Percentiles rank a stretch among this genome's conserved stretches.
phyloP scores from a whole-genome alignment of 2,329 filamentous ascomycete species.

The Thielaviopsis cerberus region DNA sequence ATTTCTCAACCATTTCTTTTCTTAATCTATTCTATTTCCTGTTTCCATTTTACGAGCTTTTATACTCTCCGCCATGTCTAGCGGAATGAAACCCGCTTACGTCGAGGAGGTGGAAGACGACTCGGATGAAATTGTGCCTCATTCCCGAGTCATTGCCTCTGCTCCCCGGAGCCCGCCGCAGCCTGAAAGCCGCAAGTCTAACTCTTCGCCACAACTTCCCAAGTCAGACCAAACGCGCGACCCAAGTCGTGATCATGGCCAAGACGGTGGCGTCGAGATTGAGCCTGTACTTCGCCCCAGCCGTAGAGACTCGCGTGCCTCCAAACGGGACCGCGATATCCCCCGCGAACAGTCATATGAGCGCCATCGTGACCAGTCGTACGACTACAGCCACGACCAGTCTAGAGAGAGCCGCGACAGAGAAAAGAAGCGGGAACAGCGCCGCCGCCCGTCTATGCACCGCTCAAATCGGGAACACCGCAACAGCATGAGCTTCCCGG shows the following conservation, averaged over 20 bases:
- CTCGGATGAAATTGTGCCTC: constrained; percentile 7
- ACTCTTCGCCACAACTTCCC: not conserved
- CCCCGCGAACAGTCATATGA: constrained; percentile 9
- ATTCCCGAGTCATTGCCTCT: constrained; percentile 12
- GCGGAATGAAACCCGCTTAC: constrained; percentile 10
- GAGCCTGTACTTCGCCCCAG: not conserved
- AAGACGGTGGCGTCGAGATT: not conserved
- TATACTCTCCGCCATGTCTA: constrained; percentile 5
- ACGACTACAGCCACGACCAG: constrained; percentile 6
- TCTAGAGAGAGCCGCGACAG: constrained; percentile 1
- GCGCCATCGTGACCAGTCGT: constrained; percentile 7
- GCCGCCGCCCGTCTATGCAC: constrained; percentile 4
- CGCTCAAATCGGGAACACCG: constrained; percentile 4
- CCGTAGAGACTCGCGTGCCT: not conserved
- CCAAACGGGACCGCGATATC: not conserved
- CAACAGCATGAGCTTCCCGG: constrained; percentile 7
- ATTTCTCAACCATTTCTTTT: not conserved
- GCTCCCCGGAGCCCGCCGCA: constrained; percentile 7
- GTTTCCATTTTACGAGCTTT: not conserved
- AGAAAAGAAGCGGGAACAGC: constrained; percentile 8
- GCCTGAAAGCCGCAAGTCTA: constrained; percentile 3
- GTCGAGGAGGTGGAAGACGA: constrained; percentile 12
- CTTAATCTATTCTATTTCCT: not conserved
- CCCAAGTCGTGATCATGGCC: not conserved
- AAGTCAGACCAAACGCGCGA: not conserved